Evolutionary conservation across 768 basidiomycete species (phyloP), one percentile per base, ranked within the genome.

Genomic region (Naganishia vaughanmartiniae): DNA sequence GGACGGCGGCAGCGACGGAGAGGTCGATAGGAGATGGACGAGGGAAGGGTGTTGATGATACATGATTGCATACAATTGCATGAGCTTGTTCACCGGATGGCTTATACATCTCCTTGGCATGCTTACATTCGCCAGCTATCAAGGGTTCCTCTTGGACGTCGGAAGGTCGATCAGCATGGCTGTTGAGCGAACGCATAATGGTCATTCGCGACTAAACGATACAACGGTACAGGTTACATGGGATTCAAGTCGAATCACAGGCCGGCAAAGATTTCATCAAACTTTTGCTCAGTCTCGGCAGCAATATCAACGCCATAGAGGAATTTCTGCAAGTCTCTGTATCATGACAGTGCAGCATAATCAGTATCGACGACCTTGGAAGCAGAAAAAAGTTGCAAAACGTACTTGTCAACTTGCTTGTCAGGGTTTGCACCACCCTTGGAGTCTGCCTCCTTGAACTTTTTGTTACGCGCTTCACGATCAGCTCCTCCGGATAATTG

Each of bases 371-470:
- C 15, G 48, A 4, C 31, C 19, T 21, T 24, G 26, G 54, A 33
- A 28, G 33, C 24, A 7, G n/a, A 36, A 48, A 17, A 26, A 42
- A 28, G 14, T 14, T 12, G 36, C 34, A 7, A n/a, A 26, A 63
- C 60, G 39, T 45, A 63, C 60, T 63, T 63, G 66, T 67, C 72
- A 19, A 73, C 66, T 39, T 73, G 74, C 70, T 74, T 74, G 69
- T 77, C 76, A 4, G 76, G 76, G 51, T 76, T 77, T 56, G 67
- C 30, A 0, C 74, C 76, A 42, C 75, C 75, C 19, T 70, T 65
- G 19, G 56, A 60, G n/a, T 65, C 58, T 24, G 74, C 67, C 14
- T 65, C 48, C 19, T 68, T 65, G 66, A 77, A 75, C 31, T 70
- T 71, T 9, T 70, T 73, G 67, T 77, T 75, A 17, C 73, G 69